These are phyloP conservation scores for Clarireedia paspali DNA, from an alignment of 2,329 filamentous ascomycete species.

Conservation along the genomic window DNA sequence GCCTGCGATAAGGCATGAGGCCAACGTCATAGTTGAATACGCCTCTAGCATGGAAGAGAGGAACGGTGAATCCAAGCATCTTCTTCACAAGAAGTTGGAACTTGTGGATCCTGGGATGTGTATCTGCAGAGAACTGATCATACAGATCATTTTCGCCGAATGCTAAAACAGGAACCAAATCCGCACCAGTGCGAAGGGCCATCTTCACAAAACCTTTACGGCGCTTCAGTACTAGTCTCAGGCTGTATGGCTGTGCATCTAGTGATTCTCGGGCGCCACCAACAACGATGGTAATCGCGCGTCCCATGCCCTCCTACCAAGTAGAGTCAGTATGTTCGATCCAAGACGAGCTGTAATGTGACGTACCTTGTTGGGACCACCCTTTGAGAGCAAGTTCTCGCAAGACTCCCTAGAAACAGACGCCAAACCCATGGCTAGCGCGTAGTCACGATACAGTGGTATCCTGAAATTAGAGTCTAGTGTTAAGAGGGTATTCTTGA, in stretches of 20 bases:
- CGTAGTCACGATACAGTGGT: constrained; percentile 89
- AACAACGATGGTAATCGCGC: constrained; percentile 93
- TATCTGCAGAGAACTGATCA: constrained; percentile 72
- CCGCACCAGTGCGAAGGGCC: constrained; percentile 84
- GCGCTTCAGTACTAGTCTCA: constrained; percentile 72
- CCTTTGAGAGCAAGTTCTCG: constrained; percentile 75
- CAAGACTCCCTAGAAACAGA: constrained; percentile 90
- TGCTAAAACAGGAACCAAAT: constrained; percentile 82
- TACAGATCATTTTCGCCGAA: constrained; percentile 97
- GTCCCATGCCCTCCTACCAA: constrained; percentile 69
- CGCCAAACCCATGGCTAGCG: constrained; percentile 77
- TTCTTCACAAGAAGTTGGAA: constrained; percentile 80
- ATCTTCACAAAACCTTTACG: constrained; percentile 93
- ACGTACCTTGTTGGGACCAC: constrained; percentile 54
- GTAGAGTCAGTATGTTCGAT: neutral
- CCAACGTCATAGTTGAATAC: constrained; percentile 98
- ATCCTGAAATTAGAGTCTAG: constrained; percentile 95
- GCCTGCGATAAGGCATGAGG: constrained; percentile 83
- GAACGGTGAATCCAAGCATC: constrained; percentile 84
- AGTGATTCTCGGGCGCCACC: constrained; percentile 90
- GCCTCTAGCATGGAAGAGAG: constrained; percentile 81
- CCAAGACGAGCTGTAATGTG: neutral
- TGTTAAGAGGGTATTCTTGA: constrained; percentile 88
- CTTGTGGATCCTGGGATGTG: constrained; percentile 72
- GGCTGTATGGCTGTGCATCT: constrained; percentile 69